Conservation (phyloP, 192 early-diverging fungal species). For the Spizellomyces sp. region DNA sequence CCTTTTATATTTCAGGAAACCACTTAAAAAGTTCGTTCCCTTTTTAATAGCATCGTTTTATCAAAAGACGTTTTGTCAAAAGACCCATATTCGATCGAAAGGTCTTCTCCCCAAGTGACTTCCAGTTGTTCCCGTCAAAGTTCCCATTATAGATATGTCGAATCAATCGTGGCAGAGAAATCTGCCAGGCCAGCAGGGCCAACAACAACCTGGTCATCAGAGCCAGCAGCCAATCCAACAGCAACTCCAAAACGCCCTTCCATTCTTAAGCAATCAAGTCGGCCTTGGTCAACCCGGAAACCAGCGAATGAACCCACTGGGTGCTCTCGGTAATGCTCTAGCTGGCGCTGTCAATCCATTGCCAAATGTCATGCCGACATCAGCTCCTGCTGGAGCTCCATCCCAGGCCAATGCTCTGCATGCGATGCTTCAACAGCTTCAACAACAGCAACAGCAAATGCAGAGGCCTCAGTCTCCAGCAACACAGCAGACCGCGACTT, state of each 20-base stretch:
- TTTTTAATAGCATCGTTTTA: not conserved
- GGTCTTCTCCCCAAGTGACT: not conserved
- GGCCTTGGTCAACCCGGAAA: not conserved
- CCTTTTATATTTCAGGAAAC: not conserved
- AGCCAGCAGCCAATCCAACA: not conserved
- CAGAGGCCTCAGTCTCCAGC: not conserved
- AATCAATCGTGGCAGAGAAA: conserved; percentile 7
- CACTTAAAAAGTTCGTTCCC: not conserved
- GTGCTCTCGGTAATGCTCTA: not conserved
- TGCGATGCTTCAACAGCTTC: conserved; percentile 33
- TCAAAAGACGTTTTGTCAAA: not conserved
- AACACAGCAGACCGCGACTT: not conserved
- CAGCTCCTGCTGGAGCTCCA: not conserved
- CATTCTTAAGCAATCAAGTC: not conserved
- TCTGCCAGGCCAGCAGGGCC: not conserved
- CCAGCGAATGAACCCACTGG: not conserved
- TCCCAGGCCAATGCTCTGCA: conserved; percentile 16
- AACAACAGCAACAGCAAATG: conserved; percentile 31
- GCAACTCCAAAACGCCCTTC: not conserved
- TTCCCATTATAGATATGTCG: not conserved
- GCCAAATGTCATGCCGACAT: not conserved
- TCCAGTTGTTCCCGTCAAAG: not conserved
- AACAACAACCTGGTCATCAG: not conserved
- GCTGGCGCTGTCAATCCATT: conserved; percentile 1
- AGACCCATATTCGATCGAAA: not conserved